Percentiles rank a stretch among this genome's conserved stretches.
These are phyloP conservation scores for Myxozyma geophila DNA, from an alignment of 805 yeast genomes.

Conservation along the genomic window DNA sequence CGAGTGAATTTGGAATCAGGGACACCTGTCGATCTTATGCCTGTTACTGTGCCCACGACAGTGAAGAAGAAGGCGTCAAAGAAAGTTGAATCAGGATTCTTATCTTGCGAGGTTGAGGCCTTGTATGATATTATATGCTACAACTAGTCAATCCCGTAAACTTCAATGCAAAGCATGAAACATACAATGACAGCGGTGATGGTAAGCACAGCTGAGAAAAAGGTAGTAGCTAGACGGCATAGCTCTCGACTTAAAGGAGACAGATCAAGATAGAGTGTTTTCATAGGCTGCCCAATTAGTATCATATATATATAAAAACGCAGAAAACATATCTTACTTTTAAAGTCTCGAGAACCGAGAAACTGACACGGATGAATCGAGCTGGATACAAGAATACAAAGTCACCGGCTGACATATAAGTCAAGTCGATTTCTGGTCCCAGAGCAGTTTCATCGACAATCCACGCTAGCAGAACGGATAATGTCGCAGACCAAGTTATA, in stretches of 20 bases:
- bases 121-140: conserved; percentile 24
- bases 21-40: conserved; percentile 15
- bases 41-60: conserved; percentile 22
- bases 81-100: conserved; percentile 13
- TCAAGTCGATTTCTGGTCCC: conserved; percentile 20
- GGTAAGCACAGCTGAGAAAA: conserved; percentile 14
- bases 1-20: conserved; percentile 23
- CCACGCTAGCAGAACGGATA: conserved; percentile 19
- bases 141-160: neutral
- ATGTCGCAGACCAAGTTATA: conserved; percentile 10
- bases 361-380: conserved; percentile 15
- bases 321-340: neutral
- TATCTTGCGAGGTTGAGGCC: conserved; percentile 2
- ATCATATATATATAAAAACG: neutral
- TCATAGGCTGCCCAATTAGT: conserved; percentile 11
- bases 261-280: conserved; percentile 9
- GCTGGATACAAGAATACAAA: conserved; percentile 19
- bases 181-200: conserved; percentile 23
- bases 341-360: conserved; percentile 15
- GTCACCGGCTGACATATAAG: conserved; percentile 26
- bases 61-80: conserved; percentile 31
- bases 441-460: conserved; percentile 16
- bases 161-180: neutral
- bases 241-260: conserved; percentile 8
- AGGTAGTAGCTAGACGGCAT: conserved; percentile 4